Evolutionary conservation across 2,329 filamentous ascomycete species (phyloP).

Genomic region (Scedosporium aurantiacum): DNA sequence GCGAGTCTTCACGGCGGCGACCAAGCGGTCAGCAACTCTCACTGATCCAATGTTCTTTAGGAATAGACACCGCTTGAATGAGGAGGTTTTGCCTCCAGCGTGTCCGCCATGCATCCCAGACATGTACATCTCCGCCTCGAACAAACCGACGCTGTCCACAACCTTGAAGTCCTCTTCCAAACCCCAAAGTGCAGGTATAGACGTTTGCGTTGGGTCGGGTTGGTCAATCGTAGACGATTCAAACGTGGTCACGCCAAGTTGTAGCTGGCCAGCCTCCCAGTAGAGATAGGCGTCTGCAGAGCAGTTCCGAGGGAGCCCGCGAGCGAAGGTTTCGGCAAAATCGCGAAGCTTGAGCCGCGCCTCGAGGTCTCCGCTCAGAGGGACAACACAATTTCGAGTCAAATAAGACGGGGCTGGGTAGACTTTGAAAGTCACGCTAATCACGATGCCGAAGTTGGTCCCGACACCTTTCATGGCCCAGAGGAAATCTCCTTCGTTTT

Average conservation of each 20-base stretch:
- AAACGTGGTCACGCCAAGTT: slow-evolving; percentile 40
- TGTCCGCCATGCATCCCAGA: slow-evolving; percentile 49
- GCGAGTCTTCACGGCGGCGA: slow-evolving; percentile 32
- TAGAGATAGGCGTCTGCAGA: slow-evolving; percentile 49
- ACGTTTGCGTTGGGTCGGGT: slow-evolving; percentile 8
- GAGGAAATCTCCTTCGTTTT: slow-evolving; percentile 39
- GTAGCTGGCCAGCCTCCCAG: slow-evolving; percentile 29
- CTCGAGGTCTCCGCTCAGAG: slow-evolving; percentile 16
- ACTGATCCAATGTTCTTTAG: slow-evolving; percentile 33
- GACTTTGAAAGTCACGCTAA: slow-evolving; percentile 40
- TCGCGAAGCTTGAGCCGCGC: slow-evolving; percentile 23
- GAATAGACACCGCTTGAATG: slow-evolving; percentile 56
- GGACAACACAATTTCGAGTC: slow-evolving; percentile 28
- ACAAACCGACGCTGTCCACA: slow-evolving; percentile 39
- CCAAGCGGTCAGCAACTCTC: slow-evolving; percentile 24
- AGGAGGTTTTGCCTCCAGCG: slow-evolving; percentile 44
- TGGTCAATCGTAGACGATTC: slow-evolving; percentile 22
- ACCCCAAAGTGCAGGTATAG: slow-evolving; percentile 19
- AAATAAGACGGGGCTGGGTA: slow-evolving; percentile 28
- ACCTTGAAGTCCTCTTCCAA: slow-evolving; percentile 18
- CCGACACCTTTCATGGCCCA: slow-evolving; percentile 50
- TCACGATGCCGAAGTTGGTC: slow-evolving; percentile 46
- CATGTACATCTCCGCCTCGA: slow-evolving; percentile 51
- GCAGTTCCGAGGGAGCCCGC: slow-evolving; percentile 25
- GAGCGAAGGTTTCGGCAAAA: slow-evolving; percentile 28